Evolutionary conservation across 2,329 filamentous ascomycete genomes (phyloP).

Genomic region (Nemania sp.): DNA sequence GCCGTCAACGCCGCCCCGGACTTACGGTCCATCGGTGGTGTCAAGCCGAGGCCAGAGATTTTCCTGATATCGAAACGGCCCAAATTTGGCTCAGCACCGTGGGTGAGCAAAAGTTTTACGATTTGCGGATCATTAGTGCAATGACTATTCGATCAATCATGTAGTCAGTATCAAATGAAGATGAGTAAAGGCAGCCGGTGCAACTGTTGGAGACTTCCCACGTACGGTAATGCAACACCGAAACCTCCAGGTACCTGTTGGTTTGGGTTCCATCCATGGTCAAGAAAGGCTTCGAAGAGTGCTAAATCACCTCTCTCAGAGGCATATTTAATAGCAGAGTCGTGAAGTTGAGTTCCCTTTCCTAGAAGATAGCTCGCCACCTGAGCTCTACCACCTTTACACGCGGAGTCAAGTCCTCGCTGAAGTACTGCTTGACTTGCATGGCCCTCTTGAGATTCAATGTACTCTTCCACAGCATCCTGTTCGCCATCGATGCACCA

Average conservation of each 20-base stretch:
- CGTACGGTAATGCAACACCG: constrained; percentile 2
- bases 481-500: background rate
- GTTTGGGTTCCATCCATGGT: constrained; percentile 2
- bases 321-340: background rate
- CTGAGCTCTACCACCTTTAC: background rate
- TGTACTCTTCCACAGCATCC: background rate
- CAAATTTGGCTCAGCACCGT: constrained; percentile 2
- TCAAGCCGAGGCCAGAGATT: background rate
- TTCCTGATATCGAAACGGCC: background rate
- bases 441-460: background rate
- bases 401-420: constrained; percentile 2
- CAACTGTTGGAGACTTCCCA: background rate
- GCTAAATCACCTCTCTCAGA: background rate
- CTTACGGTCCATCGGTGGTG: background rate
- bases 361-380: background rate
- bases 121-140: background rate
- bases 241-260: background rate
- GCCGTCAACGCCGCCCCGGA: background rate
- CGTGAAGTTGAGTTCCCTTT: background rate
- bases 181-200: too few species aligned
- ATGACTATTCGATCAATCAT: background rate
- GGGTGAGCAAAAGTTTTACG: background rate
- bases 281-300: background rate
- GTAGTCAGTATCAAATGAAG: background rate
- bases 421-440: background rate